Evolutionary conservation across 805 yeast genomes (phyloP), one percentile per base, ranked within the genome.

Genomic region (Starmerella scarabaei): DNA sequence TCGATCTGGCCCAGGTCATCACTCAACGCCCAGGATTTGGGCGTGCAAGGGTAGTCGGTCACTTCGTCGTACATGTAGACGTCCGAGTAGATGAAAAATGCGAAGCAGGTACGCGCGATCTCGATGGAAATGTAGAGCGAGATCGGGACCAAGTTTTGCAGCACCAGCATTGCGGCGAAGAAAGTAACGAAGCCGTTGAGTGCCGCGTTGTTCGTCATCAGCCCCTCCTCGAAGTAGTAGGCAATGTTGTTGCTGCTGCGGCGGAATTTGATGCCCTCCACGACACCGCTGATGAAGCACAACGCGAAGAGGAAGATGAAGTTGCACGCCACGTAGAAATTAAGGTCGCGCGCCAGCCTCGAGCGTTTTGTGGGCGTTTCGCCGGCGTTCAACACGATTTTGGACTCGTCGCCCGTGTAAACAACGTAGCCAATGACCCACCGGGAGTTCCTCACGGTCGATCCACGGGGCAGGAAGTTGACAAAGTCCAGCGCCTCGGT

Each of bases 1-100:
- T 80, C 91, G 44, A 80, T 76, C 56, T 80, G 93, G 16, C 93
- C 93, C 47, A 80, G 66, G 57, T 80, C 93, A 59, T 80, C 93
- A 5, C 85, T 77, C 33, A 80, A 77, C 46, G 75, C 75, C 93
- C 93, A 80, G 1, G 86, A 71, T 51, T 80, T 79, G 2, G 93
- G 88, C 1, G 75, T 69, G 57, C 88, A 79, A 0, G 88, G 85
- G 53, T 72, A 77, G 58, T 81, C 85, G 35, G 78, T 61, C 40
- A 59, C 67, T 38, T 68, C 75, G 51, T 80, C 77, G 54, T 80
- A 81, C 78, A 80, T 75, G 43, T 71, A 66, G 21, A 67, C 61
- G 56, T 80, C 93, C 2, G 79, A 69, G 56, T 70, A 77, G 47
- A 80, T 81, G 61, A 80, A 80, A 47, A 66, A 76, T 0, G 86